phyloP scores from a whole-genome alignment of 805 yeast species.

The Zygosaccharomyces pseudorouxii region DNA sequence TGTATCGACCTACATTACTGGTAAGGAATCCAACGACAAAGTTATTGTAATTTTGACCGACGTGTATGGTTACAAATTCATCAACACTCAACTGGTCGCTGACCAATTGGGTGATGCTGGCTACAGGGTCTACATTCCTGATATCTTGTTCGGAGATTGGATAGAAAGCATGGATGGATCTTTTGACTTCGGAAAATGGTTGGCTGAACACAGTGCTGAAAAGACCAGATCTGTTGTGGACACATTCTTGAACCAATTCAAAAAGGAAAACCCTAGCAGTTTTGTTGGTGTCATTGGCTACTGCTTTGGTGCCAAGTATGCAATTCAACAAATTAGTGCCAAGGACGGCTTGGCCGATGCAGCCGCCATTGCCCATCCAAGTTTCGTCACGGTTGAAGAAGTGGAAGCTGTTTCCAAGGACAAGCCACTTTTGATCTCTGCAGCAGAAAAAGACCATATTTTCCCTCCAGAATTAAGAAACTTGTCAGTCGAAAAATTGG shows the following conservation, averaged over 20 bases:
- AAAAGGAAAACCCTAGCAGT: slow-evolving; percentile 41
- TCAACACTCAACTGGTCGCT: slow-evolving; percentile 58
- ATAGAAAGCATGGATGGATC: slow-evolving; percentile 32
- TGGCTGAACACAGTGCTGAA: slow-evolving; percentile 45
- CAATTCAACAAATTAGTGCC: slow-evolving; percentile 44
- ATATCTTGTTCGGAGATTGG: slow-evolving; percentile 53
- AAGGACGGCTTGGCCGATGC: slow-evolving; percentile 43
- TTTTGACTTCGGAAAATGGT: slow-evolving; percentile 44
- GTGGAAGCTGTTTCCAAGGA: slow-evolving; percentile 47
- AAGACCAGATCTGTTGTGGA: slow-evolving; percentile 47
- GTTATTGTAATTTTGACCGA: slow-evolving; percentile 65
- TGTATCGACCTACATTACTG: slow-evolving; percentile 44
- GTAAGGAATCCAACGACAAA: slow-evolving; percentile 40
- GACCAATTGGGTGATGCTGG: slow-evolving; percentile 60
- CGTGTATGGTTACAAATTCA: slow-evolving; percentile 55
- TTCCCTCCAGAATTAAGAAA: slow-evolving; percentile 64
- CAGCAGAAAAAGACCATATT: slow-evolving; percentile 66
- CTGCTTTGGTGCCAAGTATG: slow-evolving; percentile 80
- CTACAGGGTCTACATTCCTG: slow-evolving; percentile 71
- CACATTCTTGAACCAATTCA: slow-evolving; percentile 43
- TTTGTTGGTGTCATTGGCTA: slow-evolving; percentile 64
- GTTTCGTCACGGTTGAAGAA: slow-evolving; percentile 62
- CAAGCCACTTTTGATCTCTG: slow-evolving; percentile 62
- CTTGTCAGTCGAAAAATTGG: slow-evolving; percentile 54
- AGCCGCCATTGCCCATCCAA: slow-evolving; percentile 83